Percentiles rank a stretch among this genome's conserved stretches.
Evolutionary conservation across 2,329 filamentous ascomycete species (phyloP).

Genomic region (Xylaria sp.): DNA sequence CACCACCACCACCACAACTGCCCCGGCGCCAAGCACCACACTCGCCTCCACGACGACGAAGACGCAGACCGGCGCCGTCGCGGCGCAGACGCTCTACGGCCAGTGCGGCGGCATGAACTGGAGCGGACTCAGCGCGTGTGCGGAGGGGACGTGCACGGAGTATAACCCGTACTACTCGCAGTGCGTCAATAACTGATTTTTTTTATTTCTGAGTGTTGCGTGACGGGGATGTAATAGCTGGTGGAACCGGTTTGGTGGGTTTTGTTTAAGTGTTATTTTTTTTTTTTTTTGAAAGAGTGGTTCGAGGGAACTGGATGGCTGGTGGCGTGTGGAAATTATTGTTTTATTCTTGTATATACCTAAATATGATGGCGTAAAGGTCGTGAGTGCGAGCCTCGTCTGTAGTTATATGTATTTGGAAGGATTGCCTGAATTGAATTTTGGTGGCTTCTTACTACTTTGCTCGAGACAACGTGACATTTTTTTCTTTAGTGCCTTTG

Average conservation of each 20-base stretch:
- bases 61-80: slow-evolving; percentile 29
- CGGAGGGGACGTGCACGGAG: slow-evolving; percentile 53
- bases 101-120: slow-evolving; percentile 59
- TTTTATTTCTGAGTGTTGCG: too few relatives aligned
- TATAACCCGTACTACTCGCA: slow-evolving; percentile 59
- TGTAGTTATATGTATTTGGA: neutral
- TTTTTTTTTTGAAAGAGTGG: too few relatives aligned
- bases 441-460: neutral
- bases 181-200: slow-evolving; percentile 46
- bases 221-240: too few relatives aligned
- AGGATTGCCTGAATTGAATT: neutral
- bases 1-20: slow-evolving; percentile 30
- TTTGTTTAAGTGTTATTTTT: too few relatives aligned
- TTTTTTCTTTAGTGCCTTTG: too few relatives aligned
- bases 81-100: slow-evolving; percentile 47
- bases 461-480: neutral
- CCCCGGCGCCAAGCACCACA: slow-evolving; percentile 3
- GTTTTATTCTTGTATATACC: neutral
- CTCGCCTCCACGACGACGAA: slow-evolving; percentile 26
- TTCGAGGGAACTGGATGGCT: neutral
- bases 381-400: neutral
- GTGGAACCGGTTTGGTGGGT: too few relatives aligned
- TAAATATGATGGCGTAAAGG: neutral
- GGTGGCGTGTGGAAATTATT: too few relatives aligned
- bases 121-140: slow-evolving; percentile 54